These are phyloP conservation scores for Ochromonas danica DNA, from an alignment of 108 stramenopile species.

Conservation along the genomic window DNA sequence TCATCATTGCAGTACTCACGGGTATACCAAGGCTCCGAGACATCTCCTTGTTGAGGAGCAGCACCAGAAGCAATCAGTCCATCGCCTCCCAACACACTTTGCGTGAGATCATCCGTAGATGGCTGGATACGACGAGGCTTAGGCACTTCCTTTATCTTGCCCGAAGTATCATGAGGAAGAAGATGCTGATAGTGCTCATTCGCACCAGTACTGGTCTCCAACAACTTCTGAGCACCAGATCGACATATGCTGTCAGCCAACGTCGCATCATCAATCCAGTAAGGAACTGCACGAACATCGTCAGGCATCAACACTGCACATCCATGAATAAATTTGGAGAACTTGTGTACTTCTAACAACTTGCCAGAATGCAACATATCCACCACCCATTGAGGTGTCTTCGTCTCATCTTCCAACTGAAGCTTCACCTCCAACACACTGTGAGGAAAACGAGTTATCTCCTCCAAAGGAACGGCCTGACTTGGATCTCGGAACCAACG, in stretches of 20 bases:
- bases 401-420: slow-evolving; percentile 76
- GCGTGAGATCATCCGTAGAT: too few relatives aligned
- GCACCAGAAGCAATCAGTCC: too few relatives aligned
- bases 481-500: slow-evolving; percentile 82
- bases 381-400: slow-evolving; percentile 82
- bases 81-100: too few relatives aligned
- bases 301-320: slow-evolving; percentile 86
- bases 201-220: slow-evolving; percentile 11
- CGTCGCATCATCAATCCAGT: slow-evolving; percentile 92
- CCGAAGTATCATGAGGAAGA: slow-evolving; percentile 22
- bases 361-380: slow-evolving; percentile 72
- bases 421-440: slow-evolving; percentile 93
- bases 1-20: not conserved
- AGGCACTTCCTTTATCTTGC: too few relatives aligned
- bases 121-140: too few relatives aligned
- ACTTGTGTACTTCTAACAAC: slow-evolving; percentile 89
- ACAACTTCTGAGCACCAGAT: slow-evolving; percentile 10
- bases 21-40: not conserved
- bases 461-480: slow-evolving; percentile 65
- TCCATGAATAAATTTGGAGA: slow-evolving; percentile 81
- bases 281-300: slow-evolving; percentile 84
- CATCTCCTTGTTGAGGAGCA: too few relatives aligned
- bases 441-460: slow-evolving; percentile 92
- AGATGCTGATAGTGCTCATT: slow-evolving; percentile 27
- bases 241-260: slow-evolving; percentile 73